Base-by-base conservation (phyloP, 2,329 filamentous ascomycete genomes). In the Graphilbum sp. region DNA sequence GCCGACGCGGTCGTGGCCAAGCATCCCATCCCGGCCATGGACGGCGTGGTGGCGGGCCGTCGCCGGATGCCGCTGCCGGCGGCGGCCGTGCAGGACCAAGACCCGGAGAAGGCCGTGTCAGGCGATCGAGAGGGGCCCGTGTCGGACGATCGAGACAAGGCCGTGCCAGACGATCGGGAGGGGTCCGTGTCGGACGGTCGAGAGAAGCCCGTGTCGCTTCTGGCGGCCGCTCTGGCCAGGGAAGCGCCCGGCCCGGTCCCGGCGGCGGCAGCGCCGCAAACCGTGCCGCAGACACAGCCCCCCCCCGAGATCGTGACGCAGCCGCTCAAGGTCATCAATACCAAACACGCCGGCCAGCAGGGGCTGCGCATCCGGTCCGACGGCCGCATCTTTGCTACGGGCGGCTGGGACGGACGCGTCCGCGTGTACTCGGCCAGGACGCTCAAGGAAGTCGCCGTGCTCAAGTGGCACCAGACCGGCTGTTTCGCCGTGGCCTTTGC, bases 401-500 rank as follows among this genome's bases (percentile, higher is more conserved):
- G 84, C 0, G 90, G 90, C 4, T 98, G 90, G 90, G 90, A 98
- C 55, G 69, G 75, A 2, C 73, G 76, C 35, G 64, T 87, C 2
- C 67, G 90, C 9, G 75, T 96, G 2, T 98, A 96, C 55, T 80
- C 79, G 3, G 60, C 69, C 34, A 85, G 79, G 56, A 80, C 75
- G 0, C 67, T 96, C 64, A 82, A 79, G 50, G 87, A 96, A 56
- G 58, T 96, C 11, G 90, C 88, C 0, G 85, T 95, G 39, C 61
- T 96, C 45, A 93, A 92, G 57, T 96, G 88, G 88, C 90, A 96
- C 57, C 76, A 79, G 47, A 79, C 82, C 24, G 87, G 87, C 1
- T 87, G 84, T 46, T 95, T 90, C 58, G 72, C 83, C 4, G 69
- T 83, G 16, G 77, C 74, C 1, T 92, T 96, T 60, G 77, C 72